Conservation (phyloP, 352 stramenopile species). For the Globisporangium ultimum region DNA sequence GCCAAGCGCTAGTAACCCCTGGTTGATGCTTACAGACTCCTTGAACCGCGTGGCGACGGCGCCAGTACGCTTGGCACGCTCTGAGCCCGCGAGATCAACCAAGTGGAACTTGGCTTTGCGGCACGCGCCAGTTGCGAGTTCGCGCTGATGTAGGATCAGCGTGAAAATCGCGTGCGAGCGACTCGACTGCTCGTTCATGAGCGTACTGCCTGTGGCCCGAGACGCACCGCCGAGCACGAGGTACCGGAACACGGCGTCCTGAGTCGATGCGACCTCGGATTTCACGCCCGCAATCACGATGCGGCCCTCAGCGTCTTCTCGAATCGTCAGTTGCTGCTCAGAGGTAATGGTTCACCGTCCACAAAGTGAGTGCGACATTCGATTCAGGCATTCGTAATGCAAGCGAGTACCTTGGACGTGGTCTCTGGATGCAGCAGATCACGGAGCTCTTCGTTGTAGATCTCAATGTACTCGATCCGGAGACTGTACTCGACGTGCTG, state of each 20-base stretch:
- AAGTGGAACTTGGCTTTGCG: constrained; percentile 91
- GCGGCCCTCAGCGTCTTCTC: constrained; percentile 73
- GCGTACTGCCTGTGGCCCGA: constrained; percentile 79
- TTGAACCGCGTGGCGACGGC: constrained; percentile 87
- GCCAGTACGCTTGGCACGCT: constrained; percentile 91
- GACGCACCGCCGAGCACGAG: constrained; percentile 75
- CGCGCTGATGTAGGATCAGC: constrained; percentile 76
- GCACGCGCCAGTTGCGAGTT: constrained; percentile 34
- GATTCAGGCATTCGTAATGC: background rate
- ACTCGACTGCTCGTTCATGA: constrained; percentile 91
- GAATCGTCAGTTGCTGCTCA: constrained; percentile 58
- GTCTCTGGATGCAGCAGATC: constrained; percentile 91
- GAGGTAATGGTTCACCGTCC: constrained; percentile 1
- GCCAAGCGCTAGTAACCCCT: constrained; percentile 91
- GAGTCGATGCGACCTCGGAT: constrained; percentile 66
- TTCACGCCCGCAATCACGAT: constrained; percentile 83
- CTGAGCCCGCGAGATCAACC: constrained; percentile 94
- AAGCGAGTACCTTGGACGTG: constrained; percentile 43
- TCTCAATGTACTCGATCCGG: constrained; percentile 95
- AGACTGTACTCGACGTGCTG: constrained; percentile 79
- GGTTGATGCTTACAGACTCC: constrained; percentile 96
- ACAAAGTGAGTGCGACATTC: background rate
- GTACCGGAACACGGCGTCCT: constrained; percentile 82
- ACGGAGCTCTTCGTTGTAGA: constrained; percentile 98
- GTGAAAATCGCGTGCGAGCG: constrained; percentile 91